Evolutionary conservation across 495 filamentous ascomycete species (phyloP), one percentile per base, ranked within the genome.

Genomic region (Astrothelium macrocarpum): DNA sequence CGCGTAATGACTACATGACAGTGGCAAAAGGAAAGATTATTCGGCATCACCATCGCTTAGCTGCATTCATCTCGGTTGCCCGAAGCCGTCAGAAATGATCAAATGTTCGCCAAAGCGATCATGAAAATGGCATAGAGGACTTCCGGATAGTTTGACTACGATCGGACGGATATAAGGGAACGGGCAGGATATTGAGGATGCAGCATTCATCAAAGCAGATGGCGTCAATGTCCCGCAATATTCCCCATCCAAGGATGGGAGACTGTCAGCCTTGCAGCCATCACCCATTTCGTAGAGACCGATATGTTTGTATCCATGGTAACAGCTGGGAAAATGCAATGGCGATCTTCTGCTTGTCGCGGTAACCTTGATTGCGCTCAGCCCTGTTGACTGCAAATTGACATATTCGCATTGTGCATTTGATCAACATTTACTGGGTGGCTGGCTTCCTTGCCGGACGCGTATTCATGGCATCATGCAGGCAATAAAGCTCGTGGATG

Each of bases 1-100:
- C 49, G 49, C 23, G 49, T 20, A 56, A 9, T 28, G 49, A 56
- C 49, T 56, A 56, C 49, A 11, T 56, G 49, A 26, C 9, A 25
- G 25, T 56, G 49, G 49, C 49, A 26, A n/a, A n/a, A n/a, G n/a
- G n/a, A n/a, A n/a, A n/a, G n/a, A 56, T 10, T 26, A 28, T 56
- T 29, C 25, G 49, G 25, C 49, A 56, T 56, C 25, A 29, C 49
- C 49, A 56, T 56, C 49, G 49, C 49, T 56, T 56, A 56, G 49
- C 49, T 56, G 49, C 49, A 29, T 56, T 25, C 23, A 26, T n/a
- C 12, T 56, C 45, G 45, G 45, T 20, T 49, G 45, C 14, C 20
- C 45, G n/a, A 16, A 49, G 20, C 45, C 29, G 25, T 56, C 49
- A 56, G 10, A 9, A 29, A 26, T n/a, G 49, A 56, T 28, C 2